Evolutionary conservation across 208 protist species (phyloP).

Genomic region (Naegleria gruberi): DNA sequence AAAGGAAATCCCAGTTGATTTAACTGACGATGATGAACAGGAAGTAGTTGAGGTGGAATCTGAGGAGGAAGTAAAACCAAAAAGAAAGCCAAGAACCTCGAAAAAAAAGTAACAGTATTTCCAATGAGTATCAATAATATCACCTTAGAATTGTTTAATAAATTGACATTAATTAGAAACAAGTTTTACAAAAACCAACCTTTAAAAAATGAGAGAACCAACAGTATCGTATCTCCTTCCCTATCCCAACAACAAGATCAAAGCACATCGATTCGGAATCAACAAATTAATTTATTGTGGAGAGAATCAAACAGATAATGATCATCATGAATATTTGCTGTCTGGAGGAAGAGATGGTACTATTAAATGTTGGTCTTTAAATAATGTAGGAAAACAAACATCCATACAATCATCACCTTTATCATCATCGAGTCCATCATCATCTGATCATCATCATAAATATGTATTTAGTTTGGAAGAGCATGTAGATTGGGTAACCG

Average conservation of each 20-base stretch:
- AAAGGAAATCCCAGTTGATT: neutral
- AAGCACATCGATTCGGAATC: neutral
- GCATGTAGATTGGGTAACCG: conserved; percentile 3
- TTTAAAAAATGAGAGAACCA: too few species aligned
- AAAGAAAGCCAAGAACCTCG: neutral
- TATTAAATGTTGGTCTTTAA: neutral
- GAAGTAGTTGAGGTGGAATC: neutral
- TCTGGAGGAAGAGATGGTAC: conserved; percentile 3
- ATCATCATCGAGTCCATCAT: neutral
- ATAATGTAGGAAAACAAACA: neutral
- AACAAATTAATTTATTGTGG: neutral
- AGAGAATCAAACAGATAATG: neutral
- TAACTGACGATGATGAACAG: neutral
- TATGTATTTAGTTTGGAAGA: neutral
- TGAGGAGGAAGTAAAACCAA: neutral
- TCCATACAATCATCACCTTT: neutral
- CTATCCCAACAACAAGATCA: neutral
- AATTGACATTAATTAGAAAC: too few species aligned
- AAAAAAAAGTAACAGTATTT: neutral
- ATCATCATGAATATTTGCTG: neutral
- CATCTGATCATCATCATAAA: neutral
- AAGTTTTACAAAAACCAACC: too few species aligned
- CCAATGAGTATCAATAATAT: too few species aligned
- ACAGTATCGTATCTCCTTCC: neutral
- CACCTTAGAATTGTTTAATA: too few species aligned